These are phyloP conservation scores for Trichoderma brevicompactum DNA, from an alignment of 2,329 filamentous ascomycete species.

Conservation along the genomic window DNA sequence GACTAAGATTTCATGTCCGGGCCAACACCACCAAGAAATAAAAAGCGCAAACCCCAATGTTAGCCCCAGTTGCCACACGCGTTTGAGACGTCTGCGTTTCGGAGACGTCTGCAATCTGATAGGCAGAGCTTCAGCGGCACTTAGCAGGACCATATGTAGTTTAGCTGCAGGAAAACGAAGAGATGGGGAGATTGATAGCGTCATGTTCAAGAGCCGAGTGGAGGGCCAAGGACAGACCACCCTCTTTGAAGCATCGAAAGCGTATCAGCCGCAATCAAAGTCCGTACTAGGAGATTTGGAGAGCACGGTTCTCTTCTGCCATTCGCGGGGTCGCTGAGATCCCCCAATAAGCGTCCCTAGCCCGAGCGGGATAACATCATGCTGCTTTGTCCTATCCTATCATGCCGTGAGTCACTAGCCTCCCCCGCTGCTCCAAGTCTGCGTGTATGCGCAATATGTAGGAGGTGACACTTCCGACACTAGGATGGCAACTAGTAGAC, in stretches of 20 bases:
- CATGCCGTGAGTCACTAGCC: background rate
- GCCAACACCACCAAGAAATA: background rate
- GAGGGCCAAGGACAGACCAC: background rate
- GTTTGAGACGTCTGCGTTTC: conserved; percentile 12
- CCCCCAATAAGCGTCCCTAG: background rate
- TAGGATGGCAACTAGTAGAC: too few species aligned
- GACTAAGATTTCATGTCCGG: background rate
- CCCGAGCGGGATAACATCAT: conserved; percentile 1
- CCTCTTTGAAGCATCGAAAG: background rate
- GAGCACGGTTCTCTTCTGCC: background rate
- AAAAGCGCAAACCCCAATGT: background rate
- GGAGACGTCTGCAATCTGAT: background rate
- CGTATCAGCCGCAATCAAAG: background rate
- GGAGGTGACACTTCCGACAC: background rate
- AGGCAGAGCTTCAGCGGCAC: conserved; percentile 2
- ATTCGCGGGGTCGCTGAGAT: background rate
- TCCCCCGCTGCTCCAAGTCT: conserved; percentile 1
- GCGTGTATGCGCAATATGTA: background rate
- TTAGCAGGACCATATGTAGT: background rate
- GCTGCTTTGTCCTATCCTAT: background rate
- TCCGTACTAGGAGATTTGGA: background rate
- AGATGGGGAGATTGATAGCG: background rate
- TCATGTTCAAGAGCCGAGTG: background rate
- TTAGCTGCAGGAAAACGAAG: conserved; percentile 1
- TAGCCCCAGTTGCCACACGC: conserved; percentile 18